Base-by-base conservation (phyloP, 345 rosid genomes). In the Aquilaria yunnanensis region DNA sequence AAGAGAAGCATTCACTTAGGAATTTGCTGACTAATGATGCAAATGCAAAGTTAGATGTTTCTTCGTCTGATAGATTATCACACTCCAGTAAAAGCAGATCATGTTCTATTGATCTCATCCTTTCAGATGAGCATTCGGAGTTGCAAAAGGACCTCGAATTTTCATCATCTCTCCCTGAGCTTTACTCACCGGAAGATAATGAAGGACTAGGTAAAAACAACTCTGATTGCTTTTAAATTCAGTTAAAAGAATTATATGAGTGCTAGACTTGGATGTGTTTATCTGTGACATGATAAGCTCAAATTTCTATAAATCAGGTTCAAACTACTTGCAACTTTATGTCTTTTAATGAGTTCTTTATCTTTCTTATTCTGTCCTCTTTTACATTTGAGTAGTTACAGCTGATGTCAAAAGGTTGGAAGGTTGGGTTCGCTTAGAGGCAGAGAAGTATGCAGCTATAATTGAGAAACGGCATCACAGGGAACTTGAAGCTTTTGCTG, bases 401-500 rank as follows among this genome's bases (percentile, higher is more conserved):
- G 74, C 65, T 67, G 76, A 78, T 67, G 76, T 77, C 31, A 78
- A 75, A 76, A 77, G 67, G 67, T 64, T 70, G 76, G 96, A 86
- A 66, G 71, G 76, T 32, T 83, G 81, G 88, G 81, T 80, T 55
- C 80, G 61, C 16, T 68, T 69, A 12, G 92, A 86, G 73, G 95
- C 89, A 32, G 95, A 79, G 60, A 71, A 81, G 72, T 80, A 82
- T 72, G 79, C 77, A 13, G 61, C 78, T 51, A 65, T 75, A 52
- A 78, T 81, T 10, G 85, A 80, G 81, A 85, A 78, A 75, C 78
- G 79, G 66, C 89, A 83, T 73, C 92, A 78, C 57, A 62, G 74
- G 49, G 98, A 88, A 70, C 65, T 86, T 47, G 88, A 81, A 43
- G 92, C 84, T 34, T 86, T 83, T 75, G 81, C 79, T 9, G 87